phyloP scores from a whole-genome alignment of 2,329 filamentous ascomycete genomes.

The Hawksworthiomyces lignivorus region DNA sequence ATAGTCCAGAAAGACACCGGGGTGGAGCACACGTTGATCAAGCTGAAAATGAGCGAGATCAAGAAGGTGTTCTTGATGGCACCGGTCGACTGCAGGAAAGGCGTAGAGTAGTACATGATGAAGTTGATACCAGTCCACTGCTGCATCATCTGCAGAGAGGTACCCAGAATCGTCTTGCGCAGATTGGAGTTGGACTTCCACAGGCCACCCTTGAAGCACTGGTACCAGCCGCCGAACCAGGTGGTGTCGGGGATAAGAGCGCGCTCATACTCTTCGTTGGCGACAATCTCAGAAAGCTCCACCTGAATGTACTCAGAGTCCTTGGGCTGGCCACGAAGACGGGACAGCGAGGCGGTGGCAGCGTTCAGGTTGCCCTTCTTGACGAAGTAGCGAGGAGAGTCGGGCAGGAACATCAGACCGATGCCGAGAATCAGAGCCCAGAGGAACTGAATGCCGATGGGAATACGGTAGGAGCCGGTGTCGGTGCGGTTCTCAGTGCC shows the following conservation, averaged over 20 bases:
- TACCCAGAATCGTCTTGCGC: conserved; percentile 63
- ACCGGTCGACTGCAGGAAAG: conserved; percentile 73
- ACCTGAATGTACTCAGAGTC: conserved; percentile 69
- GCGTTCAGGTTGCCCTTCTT: conserved; percentile 63
- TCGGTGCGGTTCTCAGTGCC: conserved; percentile 54
- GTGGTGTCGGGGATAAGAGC: conserved; percentile 55
- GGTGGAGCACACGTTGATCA: conserved; percentile 81
- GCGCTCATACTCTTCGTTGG: conserved; percentile 82
- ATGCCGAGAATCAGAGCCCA: conserved; percentile 69
- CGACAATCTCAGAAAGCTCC: conserved; percentile 78
- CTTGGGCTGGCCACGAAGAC: conserved; percentile 64
- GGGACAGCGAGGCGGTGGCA: conserved; percentile 55
- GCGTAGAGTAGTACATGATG: conserved; percentile 81
- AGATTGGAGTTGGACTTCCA: conserved; percentile 57
- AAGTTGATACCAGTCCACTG: conserved; percentile 81
- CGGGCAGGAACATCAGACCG: conserved; percentile 70
- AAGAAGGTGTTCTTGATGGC: conserved; percentile 73
- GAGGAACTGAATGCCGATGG: conserved; percentile 70
- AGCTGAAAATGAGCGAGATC: conserved; percentile 76
- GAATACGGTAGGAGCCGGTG: conserved; percentile 68
- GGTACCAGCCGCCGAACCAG: conserved; percentile 62
- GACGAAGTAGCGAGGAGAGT: conserved; percentile 80
- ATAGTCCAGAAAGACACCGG: conserved; percentile 83
- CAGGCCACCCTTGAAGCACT: conserved; percentile 60
- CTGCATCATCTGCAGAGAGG: conserved; percentile 73